These are phyloP conservation scores for Leccinum truebloodii DNA, from an alignment of 768 basidiomycete genomes.

Conservation along the genomic window DNA sequence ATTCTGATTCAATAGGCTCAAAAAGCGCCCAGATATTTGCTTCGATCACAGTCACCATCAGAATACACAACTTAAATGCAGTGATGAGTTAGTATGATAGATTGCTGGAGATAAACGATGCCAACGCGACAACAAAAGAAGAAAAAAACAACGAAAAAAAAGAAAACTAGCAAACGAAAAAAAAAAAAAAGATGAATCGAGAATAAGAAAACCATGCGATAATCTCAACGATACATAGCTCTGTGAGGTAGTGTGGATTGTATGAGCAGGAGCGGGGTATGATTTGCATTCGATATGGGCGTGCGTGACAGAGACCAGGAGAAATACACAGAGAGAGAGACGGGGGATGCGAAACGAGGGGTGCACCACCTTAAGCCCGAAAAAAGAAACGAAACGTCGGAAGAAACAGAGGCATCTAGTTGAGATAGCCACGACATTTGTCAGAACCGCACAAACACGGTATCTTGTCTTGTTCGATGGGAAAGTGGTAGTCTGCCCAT, in stretches of 20 bases:
- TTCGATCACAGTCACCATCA: background rate
- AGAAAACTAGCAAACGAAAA: background rate
- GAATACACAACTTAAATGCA: background rate
- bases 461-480: conserved; percentile 97
- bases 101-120: conserved; percentile 18
- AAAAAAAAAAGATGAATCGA: background rate
- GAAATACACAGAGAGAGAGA: background rate
- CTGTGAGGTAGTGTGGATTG: conserved; percentile 21
- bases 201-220: conserved; percentile 22
- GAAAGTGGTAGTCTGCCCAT: conserved; percentile 92
- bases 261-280: conserved; percentile 22
- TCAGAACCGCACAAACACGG: conserved; percentile 88
- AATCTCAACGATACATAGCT: conserved; percentile 33
- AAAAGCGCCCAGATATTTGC: too few species aligned
- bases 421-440: conserved; percentile 94
- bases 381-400: background rate
- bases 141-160: background rate
- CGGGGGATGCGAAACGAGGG: background rate
- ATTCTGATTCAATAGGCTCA: too few species aligned
- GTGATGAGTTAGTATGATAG: conserved; percentile 11
- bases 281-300: conserved; percentile 14
- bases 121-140: conserved; percentile 6
- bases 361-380: conserved; percentile 2
- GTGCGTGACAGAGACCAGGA: conserved; percentile 12
- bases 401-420: conserved; percentile 50